Evolutionary conservation across 768 basidiomycete genomes (phyloP).

Genomic region (Tylopilus plumbeoviolaceoides): DNA sequence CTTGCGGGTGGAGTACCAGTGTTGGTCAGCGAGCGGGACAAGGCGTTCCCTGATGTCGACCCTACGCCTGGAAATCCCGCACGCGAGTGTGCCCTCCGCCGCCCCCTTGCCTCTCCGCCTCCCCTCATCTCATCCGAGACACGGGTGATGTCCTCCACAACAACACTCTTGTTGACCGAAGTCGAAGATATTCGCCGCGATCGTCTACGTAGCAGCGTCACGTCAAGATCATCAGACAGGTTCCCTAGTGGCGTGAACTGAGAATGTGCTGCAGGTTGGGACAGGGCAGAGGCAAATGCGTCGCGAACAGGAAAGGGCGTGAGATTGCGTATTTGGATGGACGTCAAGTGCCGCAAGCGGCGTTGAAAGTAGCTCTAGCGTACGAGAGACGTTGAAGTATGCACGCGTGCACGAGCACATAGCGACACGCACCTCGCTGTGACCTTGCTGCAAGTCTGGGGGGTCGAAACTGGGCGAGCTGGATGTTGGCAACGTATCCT

Average conservation of each 20-base stretch:
- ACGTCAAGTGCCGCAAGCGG: slow-evolving; percentile 68
- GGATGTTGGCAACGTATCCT: slow-evolving; percentile 14
- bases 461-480: slow-evolving; percentile 14
- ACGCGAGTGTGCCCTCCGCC: slow-evolving; percentile 46
- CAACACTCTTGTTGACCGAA: slow-evolving; percentile 46
- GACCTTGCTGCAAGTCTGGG: slow-evolving; percentile 7
- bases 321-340: slow-evolving; percentile 73
- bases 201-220: slow-evolving; percentile 55
- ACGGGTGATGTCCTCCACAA: slow-evolving; percentile 41
- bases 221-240: slow-evolving; percentile 67
- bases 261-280: slow-evolving; percentile 58
- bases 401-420: background rate
- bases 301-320: slow-evolving; percentile 84
- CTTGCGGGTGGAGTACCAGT: slow-evolving; percentile 32
- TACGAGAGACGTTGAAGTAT: background rate
- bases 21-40: slow-evolving; percentile 18
- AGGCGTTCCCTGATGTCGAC: slow-evolving; percentile 6
- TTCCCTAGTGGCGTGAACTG: slow-evolving; percentile 56
- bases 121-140: slow-evolving; percentile 25
- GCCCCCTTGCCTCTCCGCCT: slow-evolving; percentile 32
- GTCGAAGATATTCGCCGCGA: slow-evolving; percentile 57
- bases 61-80: slow-evolving; percentile 34
- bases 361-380: slow-evolving; percentile 40
- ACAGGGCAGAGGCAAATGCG: slow-evolving; percentile 64
- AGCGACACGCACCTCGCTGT: slow-evolving; percentile 14